Evolutionary conservation across 176 grass and related monocot species (phyloP).

Genomic region (Carex kokanica): DNA sequence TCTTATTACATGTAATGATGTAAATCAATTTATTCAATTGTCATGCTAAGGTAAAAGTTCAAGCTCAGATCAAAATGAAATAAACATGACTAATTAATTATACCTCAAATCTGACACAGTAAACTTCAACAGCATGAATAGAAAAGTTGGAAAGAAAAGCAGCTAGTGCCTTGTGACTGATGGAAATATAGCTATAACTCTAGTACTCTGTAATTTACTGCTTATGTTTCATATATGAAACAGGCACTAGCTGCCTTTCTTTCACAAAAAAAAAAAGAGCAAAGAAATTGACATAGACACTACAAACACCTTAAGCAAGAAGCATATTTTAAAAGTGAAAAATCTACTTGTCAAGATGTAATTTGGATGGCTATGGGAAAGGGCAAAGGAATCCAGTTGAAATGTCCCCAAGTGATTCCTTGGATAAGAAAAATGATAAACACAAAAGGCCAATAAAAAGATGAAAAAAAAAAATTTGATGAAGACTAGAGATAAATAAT

Average conservation of each 20-base stretch:
- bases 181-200: too few species aligned
- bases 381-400: not conserved
- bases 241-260: too few species aligned
- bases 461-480: not conserved
- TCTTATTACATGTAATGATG: not conserved
- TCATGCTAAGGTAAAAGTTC: not conserved
- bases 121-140: too few species aligned
- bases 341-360: not conserved
- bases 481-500: not conserved
- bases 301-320: not conserved
- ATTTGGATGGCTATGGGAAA: not conserved
- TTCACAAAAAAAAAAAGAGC: not conserved
- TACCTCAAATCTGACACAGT: not conserved
- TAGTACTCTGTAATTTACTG: too few species aligned
- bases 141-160: not conserved
- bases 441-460: constrained; percentile 4
- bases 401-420: not conserved
- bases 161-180: too few species aligned
- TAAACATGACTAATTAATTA: not conserved
- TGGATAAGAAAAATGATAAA: constrained; percentile 6
- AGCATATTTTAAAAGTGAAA: not conserved
- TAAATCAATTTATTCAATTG: not conserved
- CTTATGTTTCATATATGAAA: too few species aligned
- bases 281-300: not conserved
- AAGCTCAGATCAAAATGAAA: not conserved